Evolutionary conservation across 139 green algal species (phyloP).

Genomic region (Chlamydomonas urium): DNA sequence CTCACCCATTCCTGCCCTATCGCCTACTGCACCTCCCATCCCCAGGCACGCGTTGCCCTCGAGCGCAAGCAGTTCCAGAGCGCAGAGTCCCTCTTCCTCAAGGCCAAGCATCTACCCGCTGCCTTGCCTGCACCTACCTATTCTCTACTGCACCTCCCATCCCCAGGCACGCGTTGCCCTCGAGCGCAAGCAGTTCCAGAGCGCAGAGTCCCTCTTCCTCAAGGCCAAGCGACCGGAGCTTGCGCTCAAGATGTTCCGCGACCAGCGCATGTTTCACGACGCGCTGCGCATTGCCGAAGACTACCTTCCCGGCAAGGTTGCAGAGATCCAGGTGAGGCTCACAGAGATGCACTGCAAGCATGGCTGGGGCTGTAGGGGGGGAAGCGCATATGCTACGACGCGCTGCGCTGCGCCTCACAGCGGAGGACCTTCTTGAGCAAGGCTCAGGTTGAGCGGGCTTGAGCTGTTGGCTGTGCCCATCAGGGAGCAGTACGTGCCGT

Average conservation of each 20-base stretch:
- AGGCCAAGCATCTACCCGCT: too few species aligned
- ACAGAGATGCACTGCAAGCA: too few species aligned
- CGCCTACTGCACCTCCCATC: not conserved
- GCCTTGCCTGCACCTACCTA: too few species aligned
- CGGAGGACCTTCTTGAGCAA: too few species aligned
- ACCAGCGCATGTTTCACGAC: conserved; percentile 63
- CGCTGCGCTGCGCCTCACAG: too few species aligned
- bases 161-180: conserved; percentile 17
- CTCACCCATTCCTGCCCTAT: too few species aligned
- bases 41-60: conserved; percentile 17
- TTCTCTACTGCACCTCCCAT: not conserved
- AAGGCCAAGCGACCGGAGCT: conserved; percentile 66
- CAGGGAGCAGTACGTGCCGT: too few species aligned
- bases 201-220: conserved; percentile 62
- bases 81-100: conserved; percentile 64
- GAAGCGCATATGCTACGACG: too few species aligned
- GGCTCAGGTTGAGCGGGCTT: too few species aligned
- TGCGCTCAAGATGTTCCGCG: conserved; percentile 74
- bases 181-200: conserved; percentile 32
- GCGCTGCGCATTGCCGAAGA: conserved; percentile 76
- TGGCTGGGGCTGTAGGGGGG: too few species aligned
- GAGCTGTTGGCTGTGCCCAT: too few species aligned
- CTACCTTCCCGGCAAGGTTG: conserved; percentile 66
- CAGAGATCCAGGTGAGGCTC: conserved; percentile 10
- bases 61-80: conserved; percentile 31